Base-by-base conservation (phyloP, 306 rosid species). In the Abrus precatorius region DNA sequence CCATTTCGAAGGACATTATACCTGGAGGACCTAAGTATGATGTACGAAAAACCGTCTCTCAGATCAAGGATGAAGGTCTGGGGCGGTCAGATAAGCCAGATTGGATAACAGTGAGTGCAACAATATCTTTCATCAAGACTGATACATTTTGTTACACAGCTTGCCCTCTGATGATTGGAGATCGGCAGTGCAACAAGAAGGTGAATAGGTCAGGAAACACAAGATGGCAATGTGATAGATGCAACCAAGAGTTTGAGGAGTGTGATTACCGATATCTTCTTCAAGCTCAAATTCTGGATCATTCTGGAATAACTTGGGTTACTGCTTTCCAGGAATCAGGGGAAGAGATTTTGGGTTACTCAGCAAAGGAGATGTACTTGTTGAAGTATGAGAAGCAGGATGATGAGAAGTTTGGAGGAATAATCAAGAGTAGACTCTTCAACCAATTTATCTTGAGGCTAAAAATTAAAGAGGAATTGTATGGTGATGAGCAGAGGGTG, bases 241-340 rank as follows among this genome's bases (percentile, higher is more conserved):
- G 97, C 84, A 91, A 88, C 87, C 94, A 91, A 77, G 96, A 86
- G 55, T 88, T 93, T 73, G 89, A 88, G 54, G 96, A 91, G 82
- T 93, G 97, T 44, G 96, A 93, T 48, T 93, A 93, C 76, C 87
- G 94, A 32, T 93, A 88, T 78, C 94, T 93, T 83, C 92, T 93
- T 77, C 94, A 91, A 80, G 97, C 94, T 41, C 97, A 93, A 83
- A 88, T 93, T 84, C 91, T 89, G 77, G 97, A 93, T 76, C 88
- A 80, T 66, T 85, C 96, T 6, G 97, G 96, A 74, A 72, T 93
- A 79, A 84, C 91, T 68, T 93, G 97, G 97, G 96, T 86, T 63
- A 93, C 94, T 2, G 94, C 97, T 65, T 93, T 93, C 69, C 96
- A 93, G 85, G 97, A 93, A 81, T 45, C 92, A 1, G 97, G 97